Conservation (phyloP, 2,329 filamentous ascomycete genomes). For the Taxawa tesnikishii region DNA sequence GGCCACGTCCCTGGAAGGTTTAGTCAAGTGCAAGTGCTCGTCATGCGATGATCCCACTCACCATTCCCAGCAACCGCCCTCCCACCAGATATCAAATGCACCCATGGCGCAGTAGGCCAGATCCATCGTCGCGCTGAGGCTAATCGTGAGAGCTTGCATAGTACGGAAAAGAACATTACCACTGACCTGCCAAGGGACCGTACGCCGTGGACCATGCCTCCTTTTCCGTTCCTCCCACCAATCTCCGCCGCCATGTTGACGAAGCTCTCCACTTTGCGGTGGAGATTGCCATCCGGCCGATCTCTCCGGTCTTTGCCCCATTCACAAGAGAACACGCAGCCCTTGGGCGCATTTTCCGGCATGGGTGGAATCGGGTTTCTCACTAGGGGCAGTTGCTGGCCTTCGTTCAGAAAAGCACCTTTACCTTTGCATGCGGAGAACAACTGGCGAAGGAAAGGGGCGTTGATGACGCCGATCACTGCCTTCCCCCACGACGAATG, state of each 20-base stretch:
- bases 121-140: slow-evolving; percentile 57
- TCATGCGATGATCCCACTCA: slow-evolving; percentile 19
- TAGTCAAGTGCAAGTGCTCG: background rate
- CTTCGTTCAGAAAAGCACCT: slow-evolving; percentile 59
- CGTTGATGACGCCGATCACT: slow-evolving; percentile 59
- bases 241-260: slow-evolving; percentile 61
- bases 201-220: slow-evolving; percentile 70
- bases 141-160: too few relatives aligned
- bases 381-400: slow-evolving; percentile 50
- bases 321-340: slow-evolving; percentile 63
- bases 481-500: slow-evolving; percentile 49
- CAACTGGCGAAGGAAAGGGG: slow-evolving; percentile 55
- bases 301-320: slow-evolving; percentile 71
- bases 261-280: slow-evolving; percentile 62
- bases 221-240: slow-evolving; percentile 49
- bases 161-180: too few relatives aligned
- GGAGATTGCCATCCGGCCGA: slow-evolving; percentile 52
- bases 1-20: slow-evolving; percentile 53
- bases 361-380: slow-evolving; percentile 50
- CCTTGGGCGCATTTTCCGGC: slow-evolving; percentile 50
- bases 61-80: slow-evolving; percentile 68
- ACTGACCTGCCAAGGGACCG: slow-evolving; percentile 50
- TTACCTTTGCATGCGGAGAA: slow-evolving; percentile 55
- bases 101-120: slow-evolving; percentile 66
- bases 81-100: slow-evolving; percentile 71